Evolutionary conservation across 106 monocot species (phyloP), one percentile per base, ranked within the genome.

Genomic region (Dioscorea zingiberensis): DNA sequence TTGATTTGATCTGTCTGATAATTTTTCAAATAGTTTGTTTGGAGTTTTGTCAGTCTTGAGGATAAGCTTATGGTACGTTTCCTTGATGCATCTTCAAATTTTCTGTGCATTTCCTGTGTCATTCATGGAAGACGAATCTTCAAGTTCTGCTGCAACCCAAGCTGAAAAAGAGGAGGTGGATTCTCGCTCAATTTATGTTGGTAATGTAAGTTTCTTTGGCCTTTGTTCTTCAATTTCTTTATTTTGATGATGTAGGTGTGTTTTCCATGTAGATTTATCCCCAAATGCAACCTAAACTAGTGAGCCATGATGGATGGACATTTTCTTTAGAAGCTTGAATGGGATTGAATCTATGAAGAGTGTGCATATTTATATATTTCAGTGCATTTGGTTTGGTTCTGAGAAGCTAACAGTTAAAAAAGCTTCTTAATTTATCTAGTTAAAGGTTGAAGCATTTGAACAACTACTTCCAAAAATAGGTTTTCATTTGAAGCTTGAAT

Each of bases 91-190:
- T 51, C 51, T 18, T 2, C 4, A 13, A 18, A 9, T 51, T 51
- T 19, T 51, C 15, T 51, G 51, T 51, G 19, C 15, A 0, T 16
- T 49, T 49, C 13, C 15, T 51, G 19, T 51, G 4, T 51, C 15
- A 59, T 65, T 23, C 44, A n/a, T 73, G 16, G 23, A 30, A 69
- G 73, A 84, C 74, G 89, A 84, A 76, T 60, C 84, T 73, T 72
- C 94, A 17, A 65, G 66, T 76, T 69, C 49, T 67, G 69, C 68
- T 69, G 76, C 78, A 63, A 80, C 75, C 51, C 87, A 85, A 85
- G 82, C 66, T 68, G 94, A 94, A 74, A 94, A 90, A 59, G 94
- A 90, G 75, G 94, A 90, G 74, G 80, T 87, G 63, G 90, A 90
- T 80, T 68, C 87, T 69, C 84, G 90, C 48, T 94, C 94, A 55